phyloP scores from a whole-genome alignment of 208 protist species.

The Trypanosoma brucei region DNA sequence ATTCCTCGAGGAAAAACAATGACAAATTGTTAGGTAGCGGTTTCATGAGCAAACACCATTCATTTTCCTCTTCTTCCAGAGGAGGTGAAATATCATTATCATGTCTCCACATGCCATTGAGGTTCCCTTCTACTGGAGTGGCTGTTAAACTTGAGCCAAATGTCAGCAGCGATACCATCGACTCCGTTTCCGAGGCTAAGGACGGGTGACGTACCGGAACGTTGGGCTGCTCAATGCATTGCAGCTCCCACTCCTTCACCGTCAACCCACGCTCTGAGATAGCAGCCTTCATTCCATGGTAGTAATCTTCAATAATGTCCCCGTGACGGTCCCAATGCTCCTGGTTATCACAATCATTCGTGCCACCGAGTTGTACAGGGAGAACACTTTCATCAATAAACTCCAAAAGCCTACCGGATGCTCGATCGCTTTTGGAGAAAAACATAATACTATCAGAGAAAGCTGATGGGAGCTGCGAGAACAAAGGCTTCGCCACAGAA shows the following conservation, averaged over 20 bases:
- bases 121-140: background rate
- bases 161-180: constrained; percentile 26
- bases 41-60: constrained; percentile 34
- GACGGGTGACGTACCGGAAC: background rate
- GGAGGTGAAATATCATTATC: background rate
- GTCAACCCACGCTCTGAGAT: constrained; percentile 36
- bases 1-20: constrained; percentile 62
- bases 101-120: background rate
- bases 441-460: constrained; percentile 66
- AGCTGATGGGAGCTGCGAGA: constrained; percentile 44
- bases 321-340: constrained; percentile 35
- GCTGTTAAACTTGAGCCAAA: constrained; percentile 24
- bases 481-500: constrained; percentile 53
- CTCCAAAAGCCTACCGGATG: constrained; percentile 42
- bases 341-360: constrained; percentile 47
- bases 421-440: constrained; percentile 33
- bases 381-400: constrained; percentile 47
- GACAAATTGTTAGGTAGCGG: constrained; percentile 27
- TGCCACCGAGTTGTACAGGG: constrained; percentile 49
- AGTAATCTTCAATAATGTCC: constrained; percentile 47
- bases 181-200: constrained; percentile 5
- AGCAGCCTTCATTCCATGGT: constrained; percentile 33
- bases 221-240: constrained; percentile 26
- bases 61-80: constrained; percentile 16
- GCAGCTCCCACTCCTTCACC: constrained; percentile 72